Percentiles rank a stretch among this genome's conserved stretches.
phyloP scores from a whole-genome alignment of 805 yeast species.

The Pichia membranifaciens region DNA sequence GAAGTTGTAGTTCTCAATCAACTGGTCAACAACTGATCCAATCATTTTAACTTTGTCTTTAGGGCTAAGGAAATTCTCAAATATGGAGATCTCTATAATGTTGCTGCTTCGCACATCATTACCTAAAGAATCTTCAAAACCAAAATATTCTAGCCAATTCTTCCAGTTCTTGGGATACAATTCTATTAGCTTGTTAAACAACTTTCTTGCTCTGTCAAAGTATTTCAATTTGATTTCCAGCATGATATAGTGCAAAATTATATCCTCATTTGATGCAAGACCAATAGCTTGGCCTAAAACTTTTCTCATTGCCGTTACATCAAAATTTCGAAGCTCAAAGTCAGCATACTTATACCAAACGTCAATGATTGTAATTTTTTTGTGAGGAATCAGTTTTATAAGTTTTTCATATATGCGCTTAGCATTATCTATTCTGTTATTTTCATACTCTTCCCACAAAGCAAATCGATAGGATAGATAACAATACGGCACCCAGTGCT shows the following conservation, averaged over 20 bases:
- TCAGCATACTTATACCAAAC: slow-evolving; percentile 68
- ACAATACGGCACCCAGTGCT: slow-evolving; percentile 63
- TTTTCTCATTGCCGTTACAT: slow-evolving; percentile 52
- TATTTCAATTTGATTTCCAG: slow-evolving; percentile 67
- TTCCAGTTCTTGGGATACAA: slow-evolving; percentile 34
- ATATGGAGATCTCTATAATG: slow-evolving; percentile 48
- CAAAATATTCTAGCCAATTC: slow-evolving; percentile 61
- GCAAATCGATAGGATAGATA: slow-evolving; percentile 67
- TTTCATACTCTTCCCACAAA: slow-evolving; percentile 49
- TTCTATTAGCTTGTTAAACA: slow-evolving; percentile 65
- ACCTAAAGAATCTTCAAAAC: slow-evolving; percentile 59
- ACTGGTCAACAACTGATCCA: neutral
- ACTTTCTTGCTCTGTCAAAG: slow-evolving; percentile 69
- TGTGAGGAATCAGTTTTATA: slow-evolving; percentile 49
- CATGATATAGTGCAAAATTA: slow-evolving; percentile 59
- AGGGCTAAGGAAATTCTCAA: slow-evolving; percentile 17
- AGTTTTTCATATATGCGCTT: slow-evolving; percentile 47
- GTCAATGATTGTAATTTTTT: slow-evolving; percentile 58
- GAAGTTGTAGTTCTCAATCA: slow-evolving; percentile 8
- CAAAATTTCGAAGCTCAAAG: slow-evolving; percentile 62
- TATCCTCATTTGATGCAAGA: slow-evolving; percentile 49
- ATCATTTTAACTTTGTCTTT: slow-evolving; percentile 14
- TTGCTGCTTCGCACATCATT: slow-evolving; percentile 67
- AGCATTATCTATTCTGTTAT: slow-evolving; percentile 39
- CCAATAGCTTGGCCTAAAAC: slow-evolving; percentile 72